Evolutionary conservation across 202 grass and related monocot genomes (phyloP).

Genomic region (Schoenoplectus tabernaemontani): DNA sequence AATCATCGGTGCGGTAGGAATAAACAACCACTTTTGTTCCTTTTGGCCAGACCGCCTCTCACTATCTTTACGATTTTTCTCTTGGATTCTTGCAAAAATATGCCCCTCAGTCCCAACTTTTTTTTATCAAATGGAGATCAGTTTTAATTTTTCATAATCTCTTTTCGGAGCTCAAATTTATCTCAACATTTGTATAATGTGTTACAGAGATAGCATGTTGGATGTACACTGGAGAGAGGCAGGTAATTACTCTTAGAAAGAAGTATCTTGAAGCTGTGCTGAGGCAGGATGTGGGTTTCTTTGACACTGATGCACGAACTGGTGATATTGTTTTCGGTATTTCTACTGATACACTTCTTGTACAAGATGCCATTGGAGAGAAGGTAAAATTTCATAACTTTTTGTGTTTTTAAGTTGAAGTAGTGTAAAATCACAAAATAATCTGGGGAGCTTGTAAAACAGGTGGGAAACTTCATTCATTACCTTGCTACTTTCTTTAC

Average conservation of each 20-base stretch:
- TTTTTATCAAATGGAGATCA: too few species aligned
- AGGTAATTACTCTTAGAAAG: conserved; percentile 77
- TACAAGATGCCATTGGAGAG: conserved; percentile 97
- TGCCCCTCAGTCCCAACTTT: too few species aligned
- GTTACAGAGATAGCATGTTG: conserved; percentile 88
- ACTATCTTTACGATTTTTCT: too few species aligned
- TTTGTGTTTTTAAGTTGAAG: neutral
- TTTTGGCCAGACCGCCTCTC: neutral
- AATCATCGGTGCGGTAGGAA: conserved; percentile 28
- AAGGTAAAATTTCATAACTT: conserved; percentile 51
- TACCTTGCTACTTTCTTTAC: conserved; percentile 90
- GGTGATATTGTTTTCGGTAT: conserved; percentile 97
- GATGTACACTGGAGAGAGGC: conserved; percentile 98
- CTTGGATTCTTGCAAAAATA: too few species aligned
- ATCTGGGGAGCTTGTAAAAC: neutral
- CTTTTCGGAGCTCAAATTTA: neutral
- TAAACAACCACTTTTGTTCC: conserved; percentile 33
- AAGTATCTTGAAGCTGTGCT: conserved; percentile 94
- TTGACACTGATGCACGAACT: conserved; percentile 97
- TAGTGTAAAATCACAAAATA: neutral
- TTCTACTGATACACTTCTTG: conserved; percentile 91
- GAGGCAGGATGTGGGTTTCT: conserved; percentile 93
- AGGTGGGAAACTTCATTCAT: conserved; percentile 93
- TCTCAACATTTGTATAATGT: neutral
- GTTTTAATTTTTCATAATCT: neutral